These are phyloP conservation scores for Mikania micrantha DNA, from an alignment of 129 eudicot species.

Conservation along the genomic window DNA sequence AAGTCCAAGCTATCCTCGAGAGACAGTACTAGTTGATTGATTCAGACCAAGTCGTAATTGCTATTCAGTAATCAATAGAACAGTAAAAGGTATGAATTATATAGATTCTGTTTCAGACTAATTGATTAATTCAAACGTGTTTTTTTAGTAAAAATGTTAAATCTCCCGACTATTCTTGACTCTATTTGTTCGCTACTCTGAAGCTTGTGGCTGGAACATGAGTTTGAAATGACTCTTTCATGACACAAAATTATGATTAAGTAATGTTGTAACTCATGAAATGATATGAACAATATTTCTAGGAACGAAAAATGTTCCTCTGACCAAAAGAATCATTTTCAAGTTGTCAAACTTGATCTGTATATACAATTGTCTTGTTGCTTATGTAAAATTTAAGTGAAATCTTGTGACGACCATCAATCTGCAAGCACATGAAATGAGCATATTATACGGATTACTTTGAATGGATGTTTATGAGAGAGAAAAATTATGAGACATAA, in stretches of 20 bases:
- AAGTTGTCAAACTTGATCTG: constrained; percentile 10
- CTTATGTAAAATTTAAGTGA: neutral
- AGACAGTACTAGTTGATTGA: too few species aligned
- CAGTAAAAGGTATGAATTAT: too few species aligned
- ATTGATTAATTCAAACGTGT: too few species aligned
- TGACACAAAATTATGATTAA: constrained; percentile 15
- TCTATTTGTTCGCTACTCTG: too few species aligned
- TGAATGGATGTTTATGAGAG: neutral
- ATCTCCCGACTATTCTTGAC: too few species aligned
- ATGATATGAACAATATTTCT: neutral
- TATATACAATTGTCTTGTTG: neutral
- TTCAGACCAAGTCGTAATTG: too few species aligned
- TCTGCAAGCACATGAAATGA: constrained; percentile 13
- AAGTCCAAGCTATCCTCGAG: too few species aligned
- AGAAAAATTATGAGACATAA: too few species aligned
- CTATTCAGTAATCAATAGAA: too few species aligned
- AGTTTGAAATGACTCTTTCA: constrained; percentile 42
- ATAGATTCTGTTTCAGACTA: too few species aligned
- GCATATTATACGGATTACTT: neutral
- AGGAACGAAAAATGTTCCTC: neutral
- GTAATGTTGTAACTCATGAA: constrained; percentile 1
- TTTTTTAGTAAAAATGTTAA: too few species aligned
- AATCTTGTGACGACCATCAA: neutral
- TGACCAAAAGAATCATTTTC: constrained; percentile 1
- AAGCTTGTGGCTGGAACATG: constrained; percentile 23